Conservation (phyloP, 2,329 filamentous ascomycete species). For the Talaromyces sp. region DNA sequence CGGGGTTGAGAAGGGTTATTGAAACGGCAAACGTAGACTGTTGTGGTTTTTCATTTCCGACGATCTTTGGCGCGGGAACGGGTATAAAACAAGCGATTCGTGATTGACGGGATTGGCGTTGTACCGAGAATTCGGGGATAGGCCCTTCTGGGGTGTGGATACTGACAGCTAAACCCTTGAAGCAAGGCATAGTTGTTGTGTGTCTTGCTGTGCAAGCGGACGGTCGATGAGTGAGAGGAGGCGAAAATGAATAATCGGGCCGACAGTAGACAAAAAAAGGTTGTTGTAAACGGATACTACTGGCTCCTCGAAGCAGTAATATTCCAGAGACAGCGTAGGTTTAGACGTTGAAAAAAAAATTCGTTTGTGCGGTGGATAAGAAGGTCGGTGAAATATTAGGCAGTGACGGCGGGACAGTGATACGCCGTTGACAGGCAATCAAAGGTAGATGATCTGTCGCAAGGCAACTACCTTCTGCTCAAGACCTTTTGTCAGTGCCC, state of each 20-base stretch:
- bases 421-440: not conserved
- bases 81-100: slow-evolving; percentile 97
- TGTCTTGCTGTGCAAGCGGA: not conserved
- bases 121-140: slow-evolving; percentile 86
- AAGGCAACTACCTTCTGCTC: not conserved
- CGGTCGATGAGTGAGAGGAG: not conserved
- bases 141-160: slow-evolving; percentile 79
- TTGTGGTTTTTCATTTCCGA: slow-evolving; percentile 70
- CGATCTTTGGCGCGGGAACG: slow-evolving; percentile 79
- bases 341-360: not conserved
- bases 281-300: not conserved
- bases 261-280: not conserved
- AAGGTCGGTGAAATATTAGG: not conserved
- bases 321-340: not conserved
- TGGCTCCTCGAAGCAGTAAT: not conserved
- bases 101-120: slow-evolving; percentile 84
- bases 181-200: slow-evolving; percentile 71
- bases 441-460: not conserved
- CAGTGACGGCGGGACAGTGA: not conserved
- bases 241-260: not conserved
- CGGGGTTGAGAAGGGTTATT: slow-evolving; percentile 87
- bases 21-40: slow-evolving; percentile 97
- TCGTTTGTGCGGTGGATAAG: not conserved
- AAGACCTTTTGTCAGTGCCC: not conserved
- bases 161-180: slow-evolving; percentile 97